Conservation (phyloP, 805 yeast species). For the Yarrowia keelungensis region DNA sequence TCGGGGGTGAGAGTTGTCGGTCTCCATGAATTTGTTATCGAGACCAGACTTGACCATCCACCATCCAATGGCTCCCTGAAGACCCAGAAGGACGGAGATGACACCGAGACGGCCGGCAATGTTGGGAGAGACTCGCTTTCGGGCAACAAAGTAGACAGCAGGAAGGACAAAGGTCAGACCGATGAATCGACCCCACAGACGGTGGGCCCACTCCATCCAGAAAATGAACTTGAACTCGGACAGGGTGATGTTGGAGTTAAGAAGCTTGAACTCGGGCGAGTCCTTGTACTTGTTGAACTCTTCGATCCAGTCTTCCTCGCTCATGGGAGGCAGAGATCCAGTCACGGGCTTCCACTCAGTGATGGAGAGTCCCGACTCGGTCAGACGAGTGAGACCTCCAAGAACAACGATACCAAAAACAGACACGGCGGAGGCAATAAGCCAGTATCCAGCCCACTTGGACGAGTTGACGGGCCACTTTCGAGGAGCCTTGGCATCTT, state of each 20-base stretch:
- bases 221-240: constrained; percentile 95
- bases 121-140: constrained; percentile 68
- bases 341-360: constrained; percentile 99
- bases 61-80: constrained; percentile 98
- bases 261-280: constrained; percentile 88
- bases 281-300: constrained; percentile 82
- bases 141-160: constrained; percentile 76
- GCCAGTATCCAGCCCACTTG: constrained; percentile 81
- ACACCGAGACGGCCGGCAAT: constrained; percentile 73
- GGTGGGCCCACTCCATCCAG: constrained; percentile 97
- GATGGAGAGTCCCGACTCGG: constrained; percentile 94
- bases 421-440: constrained; percentile 82
- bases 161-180: constrained; percentile 86
- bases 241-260: constrained; percentile 85
- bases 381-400: constrained; percentile 93
- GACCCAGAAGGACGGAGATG: constrained; percentile 77
- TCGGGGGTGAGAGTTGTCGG: constrained; percentile 91
- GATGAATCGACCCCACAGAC: constrained; percentile 89
- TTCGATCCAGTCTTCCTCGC: constrained; percentile 78
- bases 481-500: constrained; percentile 12
- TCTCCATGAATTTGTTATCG: constrained; percentile 76
- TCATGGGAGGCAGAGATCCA: constrained; percentile 89
- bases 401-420: constrained; percentile 96
- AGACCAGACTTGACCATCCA: constrained; percentile 99
- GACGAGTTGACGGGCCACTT: constrained; percentile 54